These are phyloP conservation scores for Amaranthus hypochondriacus DNA, from an alignment of 148 eudicot species.

Conservation along the genomic window DNA sequence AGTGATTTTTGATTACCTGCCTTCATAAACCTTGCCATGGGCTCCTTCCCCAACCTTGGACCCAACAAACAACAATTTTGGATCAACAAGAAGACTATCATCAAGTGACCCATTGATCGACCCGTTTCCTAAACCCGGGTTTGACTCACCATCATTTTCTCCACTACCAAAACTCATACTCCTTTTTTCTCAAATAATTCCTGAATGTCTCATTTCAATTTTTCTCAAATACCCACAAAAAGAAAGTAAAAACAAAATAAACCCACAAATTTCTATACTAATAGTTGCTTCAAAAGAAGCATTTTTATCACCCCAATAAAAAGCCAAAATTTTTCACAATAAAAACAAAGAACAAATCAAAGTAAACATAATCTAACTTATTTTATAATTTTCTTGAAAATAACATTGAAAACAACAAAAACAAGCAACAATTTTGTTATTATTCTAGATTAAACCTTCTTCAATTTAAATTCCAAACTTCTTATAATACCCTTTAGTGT, in stretches of 20 bases:
- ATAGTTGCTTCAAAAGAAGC: conserved; percentile 5
- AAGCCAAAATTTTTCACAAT: conserved; percentile 9
- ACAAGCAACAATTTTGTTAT: background rate
- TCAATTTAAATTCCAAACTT: conserved; percentile 26
- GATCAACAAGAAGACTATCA: conserved; percentile 67
- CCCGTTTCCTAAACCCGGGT: conserved; percentile 42
- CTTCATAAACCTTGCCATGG: conserved; percentile 80
- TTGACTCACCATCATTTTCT: conserved; percentile 18
- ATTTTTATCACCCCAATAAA: background rate
- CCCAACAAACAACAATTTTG: conserved; percentile 66
- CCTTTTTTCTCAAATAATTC: conserved; percentile 20
- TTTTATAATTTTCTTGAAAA: conserved; percentile 10
- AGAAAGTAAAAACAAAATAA: background rate
- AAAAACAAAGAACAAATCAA: conserved; percentile 19
- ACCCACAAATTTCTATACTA: conserved; percentile 1
- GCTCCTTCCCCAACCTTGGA: conserved; percentile 86
- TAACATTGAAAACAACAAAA: conserved; percentile 8
- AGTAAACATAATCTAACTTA: background rate
- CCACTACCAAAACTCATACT: conserved; percentile 45
- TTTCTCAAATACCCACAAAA: conserved; percentile 26
- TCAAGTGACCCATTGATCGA: conserved; percentile 49
- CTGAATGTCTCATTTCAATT: conserved; percentile 17
- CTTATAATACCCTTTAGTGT: conserved; percentile 3
- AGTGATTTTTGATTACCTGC: conserved; percentile 40
- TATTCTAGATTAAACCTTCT: conserved; percentile 16